Evolutionary conservation across 2,329 filamentous ascomycete genomes (phyloP), one percentile per base, ranked within the genome.

Genomic region (Ceratocystis diversiconidia): DNA sequence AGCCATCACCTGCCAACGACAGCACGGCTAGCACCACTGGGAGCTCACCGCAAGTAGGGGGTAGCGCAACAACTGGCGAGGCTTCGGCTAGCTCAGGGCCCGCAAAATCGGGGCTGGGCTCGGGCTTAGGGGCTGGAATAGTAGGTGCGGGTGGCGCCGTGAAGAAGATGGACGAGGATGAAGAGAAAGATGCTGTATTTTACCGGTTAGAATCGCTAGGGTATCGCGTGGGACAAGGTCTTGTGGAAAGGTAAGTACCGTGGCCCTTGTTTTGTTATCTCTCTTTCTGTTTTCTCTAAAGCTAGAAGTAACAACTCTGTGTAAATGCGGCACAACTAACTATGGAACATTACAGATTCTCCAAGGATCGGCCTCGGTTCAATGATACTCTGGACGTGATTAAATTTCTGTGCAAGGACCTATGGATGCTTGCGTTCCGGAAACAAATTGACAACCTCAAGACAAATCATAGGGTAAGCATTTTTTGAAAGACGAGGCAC

Each of bases 361-460:
- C 88, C 8, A 82, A 84, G 72, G 89, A 95, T 74, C 82, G 90
- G 63, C 90, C 92, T 50, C 88, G 91, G 61, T 95, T 96, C 73
- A 89, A 87, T 68, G 91, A 96, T 71, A 92, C 92, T 3, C 84
- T 99, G 52, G 94, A 97, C 73, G 88, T 92, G 62, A 99, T 99
- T 74, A 99, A 99, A 75, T 97, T 99, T 73, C 80, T 99, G 62
- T 99, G 94, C 83, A 99, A 99, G 79, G 94, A 99, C 75, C 81
- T 99, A 57, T 99, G 94, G 94, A 91, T 85, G 43, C 80, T 97
- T 22, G 84, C 96, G 17, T 99, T 96, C 76, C 83, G 89, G 73
- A 99, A 99, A 77, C 95, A 97, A 75, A 90, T 99, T 72, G 94
- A 99, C 76, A 99, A 99, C 74, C 81, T 99, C 60, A 99, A 99